A percentile compares a stretch with the other conserved stretches of the same genome.
phyloP scores from a whole-genome alignment of 2,329 filamentous ascomycete species.

The Teratosphaeria gauchensis region DNA sequence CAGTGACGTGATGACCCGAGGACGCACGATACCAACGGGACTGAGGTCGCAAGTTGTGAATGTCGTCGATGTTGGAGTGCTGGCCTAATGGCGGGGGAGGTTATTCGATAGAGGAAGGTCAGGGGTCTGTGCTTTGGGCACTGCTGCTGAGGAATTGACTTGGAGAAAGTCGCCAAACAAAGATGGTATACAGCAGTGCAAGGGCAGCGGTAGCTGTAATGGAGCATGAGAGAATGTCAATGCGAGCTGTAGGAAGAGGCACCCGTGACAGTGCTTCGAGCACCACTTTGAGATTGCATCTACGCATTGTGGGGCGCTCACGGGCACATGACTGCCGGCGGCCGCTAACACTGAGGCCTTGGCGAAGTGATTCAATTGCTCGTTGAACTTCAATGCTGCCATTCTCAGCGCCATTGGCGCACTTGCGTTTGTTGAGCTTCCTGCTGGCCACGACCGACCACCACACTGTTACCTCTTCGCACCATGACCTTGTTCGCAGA shows the following conservation, averaged over 20 bases:
- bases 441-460: neutral
- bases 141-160: neutral
- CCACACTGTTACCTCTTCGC: neutral
- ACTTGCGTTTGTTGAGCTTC: neutral
- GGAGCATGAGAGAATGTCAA: neutral
- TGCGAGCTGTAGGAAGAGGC: neutral
- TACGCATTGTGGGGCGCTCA: too few relatives aligned
- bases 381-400: too few relatives aligned
- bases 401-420: neutral
- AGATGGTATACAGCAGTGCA: neutral
- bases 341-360: too few relatives aligned
- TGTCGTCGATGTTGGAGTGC: neutral
- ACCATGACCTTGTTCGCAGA: neutral
- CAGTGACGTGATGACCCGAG: neutral
- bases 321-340: too few relatives aligned
- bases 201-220: neutral
- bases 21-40: neutral
- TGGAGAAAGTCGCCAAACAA: neutral
- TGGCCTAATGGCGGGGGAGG: neutral
- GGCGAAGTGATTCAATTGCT: too few relatives aligned
- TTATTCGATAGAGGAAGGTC: neutral
- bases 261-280: neutral
- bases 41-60: neutral
- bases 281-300: neutral
- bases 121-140: neutral